These are phyloP conservation scores for Penicillium freii DNA, from an alignment of 2,329 filamentous ascomycete species.

Conservation along the genomic window DNA sequence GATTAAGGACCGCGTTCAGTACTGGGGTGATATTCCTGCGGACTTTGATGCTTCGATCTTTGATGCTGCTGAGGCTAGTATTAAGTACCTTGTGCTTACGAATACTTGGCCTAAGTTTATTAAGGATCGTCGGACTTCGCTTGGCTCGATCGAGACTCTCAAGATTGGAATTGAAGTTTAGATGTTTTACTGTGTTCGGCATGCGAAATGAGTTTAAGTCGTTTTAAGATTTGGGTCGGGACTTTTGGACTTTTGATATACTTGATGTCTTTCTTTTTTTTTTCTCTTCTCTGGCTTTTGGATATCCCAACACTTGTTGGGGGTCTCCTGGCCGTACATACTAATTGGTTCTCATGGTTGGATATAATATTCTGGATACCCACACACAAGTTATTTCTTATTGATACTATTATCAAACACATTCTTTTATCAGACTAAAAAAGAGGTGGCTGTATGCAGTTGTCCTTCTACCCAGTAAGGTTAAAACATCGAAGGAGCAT, in stretches of 20 bases:
- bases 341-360: neutral
- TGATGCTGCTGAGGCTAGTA: constrained; percentile 57
- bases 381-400: constrained; percentile 3
- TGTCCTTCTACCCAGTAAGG: neutral
- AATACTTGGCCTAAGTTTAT: constrained; percentile 61
- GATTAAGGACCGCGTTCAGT: constrained; percentile 32
- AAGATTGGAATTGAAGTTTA: constrained; percentile 9
- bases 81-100: constrained; percentile 66
- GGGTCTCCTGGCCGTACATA: neutral
- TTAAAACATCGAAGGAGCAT: neutral
- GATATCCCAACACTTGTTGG: neutral
- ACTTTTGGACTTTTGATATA: neutral
- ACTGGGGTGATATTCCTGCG: constrained; percentile 40
- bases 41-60: constrained; percentile 56
- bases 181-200: neutral
- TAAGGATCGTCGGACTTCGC: constrained; percentile 20
- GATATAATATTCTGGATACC: constrained; percentile 10
- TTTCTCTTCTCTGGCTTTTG: neutral
- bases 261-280: neutral
- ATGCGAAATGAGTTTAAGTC: constrained; percentile 10
- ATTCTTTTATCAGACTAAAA: neutral
- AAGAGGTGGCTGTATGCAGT: neutral
- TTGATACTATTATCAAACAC: constrained; percentile 1
- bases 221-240: neutral
- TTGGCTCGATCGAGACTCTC: constrained; percentile 16